Conservation (phyloP, 2,329 filamentous ascomycete species). For the Penicillium crustosum region DNA sequence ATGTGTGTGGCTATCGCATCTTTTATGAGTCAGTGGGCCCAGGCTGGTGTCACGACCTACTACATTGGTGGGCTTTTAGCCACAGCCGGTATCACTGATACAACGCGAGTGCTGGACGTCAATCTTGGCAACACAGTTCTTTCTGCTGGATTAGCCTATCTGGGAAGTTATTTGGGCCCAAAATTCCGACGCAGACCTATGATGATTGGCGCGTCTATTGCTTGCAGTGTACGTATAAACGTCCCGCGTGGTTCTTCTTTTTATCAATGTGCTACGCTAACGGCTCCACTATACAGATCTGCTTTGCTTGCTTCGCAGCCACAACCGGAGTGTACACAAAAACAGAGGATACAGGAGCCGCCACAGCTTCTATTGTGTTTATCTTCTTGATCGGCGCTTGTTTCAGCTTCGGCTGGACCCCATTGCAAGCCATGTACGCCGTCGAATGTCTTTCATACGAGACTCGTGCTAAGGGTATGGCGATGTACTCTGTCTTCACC, state of each 20-base stretch:
- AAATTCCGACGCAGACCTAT: conserved; percentile 59
- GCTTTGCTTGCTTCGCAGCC: conserved; percentile 3
- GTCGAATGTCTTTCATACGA: conserved; percentile 57
- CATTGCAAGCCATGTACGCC: conserved; percentile 51
- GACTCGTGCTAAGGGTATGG: conserved; percentile 58
- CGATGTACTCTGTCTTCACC: conserved; percentile 48
- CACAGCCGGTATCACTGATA: conserved; percentile 51
- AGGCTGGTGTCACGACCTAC: conserved; percentile 49
- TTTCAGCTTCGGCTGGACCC: conserved; percentile 52
- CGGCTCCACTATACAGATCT: neutral
- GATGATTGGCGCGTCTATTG: conserved; percentile 29
- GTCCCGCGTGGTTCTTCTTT: neutral
- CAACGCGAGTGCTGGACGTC: conserved; percentile 55
- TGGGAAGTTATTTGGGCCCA: conserved; percentile 59
- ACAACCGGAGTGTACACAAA: conserved; percentile 7
- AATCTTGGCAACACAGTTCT: conserved; percentile 56
- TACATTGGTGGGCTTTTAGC: conserved; percentile 55
- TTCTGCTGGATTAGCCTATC: conserved; percentile 45
- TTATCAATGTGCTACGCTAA: neutral
- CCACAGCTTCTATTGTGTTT: conserved; percentile 44
- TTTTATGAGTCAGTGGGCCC: conserved; percentile 52
- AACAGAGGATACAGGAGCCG: conserved; percentile 43
- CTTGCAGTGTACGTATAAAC: neutral
- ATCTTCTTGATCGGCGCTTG: conserved; percentile 54
- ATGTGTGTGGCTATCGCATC: conserved; percentile 52